Percentiles rank a stretch among this genome's conserved stretches.
phyloP scores from a whole-genome alignment of 1,139 yeast genomes.

The Saccharomyces pastorianus region DNA sequence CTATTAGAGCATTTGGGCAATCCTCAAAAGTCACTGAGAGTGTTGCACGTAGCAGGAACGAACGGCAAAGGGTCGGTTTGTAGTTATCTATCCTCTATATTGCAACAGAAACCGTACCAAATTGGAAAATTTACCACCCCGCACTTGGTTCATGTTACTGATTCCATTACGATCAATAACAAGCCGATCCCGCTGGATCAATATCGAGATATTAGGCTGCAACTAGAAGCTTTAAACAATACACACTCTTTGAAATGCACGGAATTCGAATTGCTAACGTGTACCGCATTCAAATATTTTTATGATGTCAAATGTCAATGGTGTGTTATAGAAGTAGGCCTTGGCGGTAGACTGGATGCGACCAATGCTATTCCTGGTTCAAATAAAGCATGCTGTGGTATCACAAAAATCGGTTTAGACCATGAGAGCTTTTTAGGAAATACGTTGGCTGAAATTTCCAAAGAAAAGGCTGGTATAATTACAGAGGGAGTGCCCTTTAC shows the following conservation, averaged over 20 bases:
- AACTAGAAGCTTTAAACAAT: conserved; percentile 32
- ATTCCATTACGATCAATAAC: conserved; percentile 63
- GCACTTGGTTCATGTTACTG: conserved; percentile 64
- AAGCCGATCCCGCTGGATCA: conserved; percentile 41
- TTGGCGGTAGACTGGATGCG: conserved; percentile 84
- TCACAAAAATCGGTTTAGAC: conserved; percentile 79
- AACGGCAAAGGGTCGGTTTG: conserved; percentile 92
- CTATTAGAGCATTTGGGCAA: conserved; percentile 56
- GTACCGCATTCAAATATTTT: conserved; percentile 73
- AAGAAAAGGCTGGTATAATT: conserved; percentile 78
- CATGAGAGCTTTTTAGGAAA: conserved; percentile 71
- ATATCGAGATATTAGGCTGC: conserved; percentile 40
- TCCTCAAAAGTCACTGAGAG: conserved; percentile 57
- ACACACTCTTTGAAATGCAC: conserved; percentile 53
- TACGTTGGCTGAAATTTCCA: conserved; percentile 55
- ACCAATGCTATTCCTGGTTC: conserved; percentile 54
- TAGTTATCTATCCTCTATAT: conserved; percentile 61
- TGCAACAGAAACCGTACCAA: conserved; percentile 37
- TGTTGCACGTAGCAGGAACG: conserved; percentile 86
- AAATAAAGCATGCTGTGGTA: conserved; percentile 53
- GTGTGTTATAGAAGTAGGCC: conserved; percentile 82
- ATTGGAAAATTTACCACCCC: conserved; percentile 82
- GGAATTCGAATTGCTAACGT: conserved; percentile 79
- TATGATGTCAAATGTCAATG: conserved; percentile 49
- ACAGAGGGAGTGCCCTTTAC: conserved; percentile 48